Conservation (phyloP, 2,329 filamentous ascomycete genomes). For the Talaromyces pinophilus region DNA sequence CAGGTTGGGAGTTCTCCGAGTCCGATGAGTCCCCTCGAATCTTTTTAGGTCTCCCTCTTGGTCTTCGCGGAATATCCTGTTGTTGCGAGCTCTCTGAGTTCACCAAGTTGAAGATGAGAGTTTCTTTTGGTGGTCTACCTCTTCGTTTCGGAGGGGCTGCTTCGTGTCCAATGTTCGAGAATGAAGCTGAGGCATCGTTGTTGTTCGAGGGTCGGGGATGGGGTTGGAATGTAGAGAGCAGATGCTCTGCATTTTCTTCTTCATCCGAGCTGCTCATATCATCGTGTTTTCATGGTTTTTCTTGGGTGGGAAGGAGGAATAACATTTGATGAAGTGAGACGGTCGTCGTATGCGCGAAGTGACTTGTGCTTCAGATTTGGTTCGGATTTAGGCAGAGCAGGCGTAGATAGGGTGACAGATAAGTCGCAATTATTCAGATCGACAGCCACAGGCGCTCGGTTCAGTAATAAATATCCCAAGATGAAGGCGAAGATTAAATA, state of each 20-base stretch:
- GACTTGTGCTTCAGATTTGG: not conserved
- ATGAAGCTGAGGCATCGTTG: not conserved
- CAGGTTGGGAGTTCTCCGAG: not conserved
- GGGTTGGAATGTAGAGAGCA: conserved; percentile 33
- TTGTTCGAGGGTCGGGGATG: not conserved
- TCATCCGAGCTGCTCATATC: conserved; percentile 27
- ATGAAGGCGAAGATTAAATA: not conserved
- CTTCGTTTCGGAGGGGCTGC: not conserved
- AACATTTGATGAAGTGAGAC: not conserved
- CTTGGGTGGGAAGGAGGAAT: not conserved
- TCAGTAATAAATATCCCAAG: not conserved
- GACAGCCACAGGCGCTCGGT: not conserved
- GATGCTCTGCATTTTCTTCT: conserved; percentile 27
- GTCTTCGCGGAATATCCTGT: not conserved
- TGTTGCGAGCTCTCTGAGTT: not conserved
- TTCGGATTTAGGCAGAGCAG: not conserved
- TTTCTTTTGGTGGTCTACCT: conserved; percentile 7
- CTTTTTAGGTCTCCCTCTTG: conserved; percentile 1
- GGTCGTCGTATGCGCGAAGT: not conserved
- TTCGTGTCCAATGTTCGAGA: not conserved
- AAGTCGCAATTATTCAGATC: not conserved
- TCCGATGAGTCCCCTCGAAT: not conserved
- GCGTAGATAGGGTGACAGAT: not conserved
- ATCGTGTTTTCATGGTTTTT: not conserved
- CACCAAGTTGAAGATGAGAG: not conserved